Base-by-base conservation (phyloP, 2,329 filamentous ascomycete genomes). In the Colletotrichum acutatum region DNA sequence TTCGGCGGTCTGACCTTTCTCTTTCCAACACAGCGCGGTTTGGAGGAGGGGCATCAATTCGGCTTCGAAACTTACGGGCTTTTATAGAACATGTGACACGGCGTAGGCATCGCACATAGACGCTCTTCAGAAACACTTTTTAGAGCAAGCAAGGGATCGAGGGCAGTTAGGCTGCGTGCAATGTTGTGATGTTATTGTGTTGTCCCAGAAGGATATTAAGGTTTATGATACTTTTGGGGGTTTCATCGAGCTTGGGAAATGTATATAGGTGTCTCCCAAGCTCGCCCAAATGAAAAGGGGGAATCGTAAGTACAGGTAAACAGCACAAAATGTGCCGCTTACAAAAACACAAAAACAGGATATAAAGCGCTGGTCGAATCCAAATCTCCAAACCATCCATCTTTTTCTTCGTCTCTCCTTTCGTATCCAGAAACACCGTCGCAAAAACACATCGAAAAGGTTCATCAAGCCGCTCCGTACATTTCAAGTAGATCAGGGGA, bases 401-500 rank as follows among this genome's bases (percentile, higher is more conserved):
- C 59, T 42, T 49, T 30, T 58, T 73, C 71, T 52, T 71, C 61
- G 34, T 60, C 32, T 65, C 60, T 62, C 46, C 34, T 34, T 59
- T 49, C 30, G 16, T 67, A 32, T 46, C 37, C 24, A 32, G 22
- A 24, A 54, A 22, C 56, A 66, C 34, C 53, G 59, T 9, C 5
- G 30, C 42, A 62, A 58, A 66, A 49, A 62, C 46, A 58, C 16
- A 66, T 42, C 52, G n/a, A 68, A 71, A 62, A 9, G 34, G 19
- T 58, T 61, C 67, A 67, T 71, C 61, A 71, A 74, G 42, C 61
- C 68, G 66, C 70, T 72, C 70, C 70, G 26, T 63, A 72, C 71
- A 26, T 66, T n/a, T 63, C 53, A 28, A 54, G 49, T 61, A 34
- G 56, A 60, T 61, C 54, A 60, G 70, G 62, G 72, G 62, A 73